Evolutionary conservation across 192 early-diverging fungal species (phyloP).

Genomic region (Mortierella claussenii): DNA sequence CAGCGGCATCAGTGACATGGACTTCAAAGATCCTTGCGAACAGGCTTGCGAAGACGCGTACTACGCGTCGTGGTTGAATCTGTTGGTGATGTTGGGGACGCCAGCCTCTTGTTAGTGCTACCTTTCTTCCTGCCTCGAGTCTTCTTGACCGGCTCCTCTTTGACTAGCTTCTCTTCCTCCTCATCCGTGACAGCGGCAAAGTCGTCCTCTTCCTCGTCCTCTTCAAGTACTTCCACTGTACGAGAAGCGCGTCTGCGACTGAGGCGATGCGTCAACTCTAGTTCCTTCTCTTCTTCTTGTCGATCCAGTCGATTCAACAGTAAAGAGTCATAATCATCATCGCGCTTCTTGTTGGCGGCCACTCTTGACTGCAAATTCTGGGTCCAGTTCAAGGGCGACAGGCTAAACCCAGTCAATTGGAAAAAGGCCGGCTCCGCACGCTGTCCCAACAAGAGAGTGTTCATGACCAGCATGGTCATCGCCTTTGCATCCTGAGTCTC

Average conservation of each 20-base stretch:
- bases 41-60: constrained; percentile 22
- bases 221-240: neutral
- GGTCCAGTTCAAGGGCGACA: neutral
- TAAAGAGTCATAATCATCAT: neutral
- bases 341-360: constrained; percentile 5
- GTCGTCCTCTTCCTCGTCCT: neutral
- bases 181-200: too few relatives aligned
- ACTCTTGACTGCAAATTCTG: constrained; percentile 1
- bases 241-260: neutral
- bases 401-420: constrained; percentile 7
- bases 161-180: constrained; percentile 8
- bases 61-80: neutral
- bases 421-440: constrained; percentile 21
- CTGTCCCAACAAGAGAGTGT: constrained; percentile 39
- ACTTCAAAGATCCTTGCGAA: constrained; percentile 32
- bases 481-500: constrained; percentile 45
- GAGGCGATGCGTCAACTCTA: neutral
- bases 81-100: neutral
- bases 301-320: constrained; percentile 7
- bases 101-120: neutral
- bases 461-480: constrained; percentile 46
- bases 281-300: too few relatives aligned
- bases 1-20: too few relatives aligned
- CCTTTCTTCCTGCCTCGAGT: constrained; percentile 25
- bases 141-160: constrained; percentile 24